Evolutionary conservation across 1,284 basidiomycete species (phyloP), one percentile per base, ranked within the genome.

Genomic region (Albatrellus sp.): DNA sequence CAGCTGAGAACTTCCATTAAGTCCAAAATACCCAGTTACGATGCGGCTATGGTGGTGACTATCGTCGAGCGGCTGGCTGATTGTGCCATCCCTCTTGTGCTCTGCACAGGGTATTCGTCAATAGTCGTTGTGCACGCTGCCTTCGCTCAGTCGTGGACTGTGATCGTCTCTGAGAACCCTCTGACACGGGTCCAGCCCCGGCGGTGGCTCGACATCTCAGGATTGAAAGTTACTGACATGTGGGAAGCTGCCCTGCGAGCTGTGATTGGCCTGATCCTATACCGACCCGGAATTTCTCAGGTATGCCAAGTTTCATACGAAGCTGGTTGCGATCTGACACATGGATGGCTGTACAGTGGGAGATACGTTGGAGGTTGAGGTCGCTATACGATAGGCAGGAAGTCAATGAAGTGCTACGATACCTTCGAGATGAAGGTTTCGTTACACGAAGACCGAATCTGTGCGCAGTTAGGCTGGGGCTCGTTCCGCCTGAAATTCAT

Each of bases 331-430:
- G 32, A 8, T 13, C 28, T 14, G 7, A 30, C 40, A 44, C 38
- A 45, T 50, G 46, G 31, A 9, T 17, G 34, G 24, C 44, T 44
- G 31, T 24, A 41, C 43, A 90, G 85, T 62, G 65, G 13, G 77
- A 80, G 53, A 61, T 90, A 42, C 70, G 76, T 45, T 80, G 77
- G 72, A 70, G 78, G 47, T 63, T 90, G 43, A 65, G 72, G 45
- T 61, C 68, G 10, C 71, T 80, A 24, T 83, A 89, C 50, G 87
- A 91, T 57, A 70, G 82, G 46, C 75, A 82, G 52, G 88, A 91
- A 58, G 61, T 84, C 31, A 64, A 69, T 44, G 86, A 89, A 16
- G 51, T 87, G 17, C 56, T 89, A 42, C 62, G 66, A 31, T 69
- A 72, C 48, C 62, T 91, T 43, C 57, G 60, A 31, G 66, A 68